Evolutionary conservation across 1,284 basidiomycete genomes (phyloP), one percentile per base, ranked within the genome.

Genomic region (Stygiomarasmius scandens): DNA sequence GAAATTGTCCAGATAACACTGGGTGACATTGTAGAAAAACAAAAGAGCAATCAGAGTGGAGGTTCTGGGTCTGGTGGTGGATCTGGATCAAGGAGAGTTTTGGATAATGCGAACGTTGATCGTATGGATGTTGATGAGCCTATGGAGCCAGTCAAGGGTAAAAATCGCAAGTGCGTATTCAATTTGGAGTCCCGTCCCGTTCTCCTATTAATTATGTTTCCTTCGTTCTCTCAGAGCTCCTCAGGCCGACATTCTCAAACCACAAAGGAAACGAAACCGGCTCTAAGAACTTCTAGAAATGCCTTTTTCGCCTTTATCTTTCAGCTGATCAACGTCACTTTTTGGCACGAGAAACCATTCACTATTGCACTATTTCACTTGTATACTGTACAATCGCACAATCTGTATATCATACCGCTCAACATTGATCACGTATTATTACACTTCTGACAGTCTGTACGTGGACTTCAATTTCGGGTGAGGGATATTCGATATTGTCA

Each of bases 11-110:
- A 79, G 58, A 64, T 66, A 9, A 79, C 71, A 12, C 70, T 89
- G 38, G 80, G 79, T 61, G 85, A 87, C 36, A 76, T 84, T 9
- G 66, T 74, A 19, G 83, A 84, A 46, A 82, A 80, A 71, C 78
- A 82, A 64, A 81, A 78, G 63, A 72, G 76, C 16, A 49, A 59
- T 41, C 50, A 61, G 19, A 73, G 74, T 55, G 64, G 69, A 68
- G 32, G 70, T 71, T 54, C 62, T 61, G 45, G 51, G 61, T 29
- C 52, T 54, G 16, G 63, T 63, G 67, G 61, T 65, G 53, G 62
- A 55, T n/a, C n/a, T n/a, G 51, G 63, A 66, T 8, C 8, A 62
- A 58, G 67, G 58, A 48, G 56, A 43, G 53, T 56, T 5, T 46
- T 23, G 51, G 50, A 23, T 24, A 71, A 52, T 66, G 69, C 55